Percentiles rank a stretch among this genome's conserved stretches.
Conservation (phyloP, 768 basidiomycete genomes). For the Tulasnella sp. region DNA sequence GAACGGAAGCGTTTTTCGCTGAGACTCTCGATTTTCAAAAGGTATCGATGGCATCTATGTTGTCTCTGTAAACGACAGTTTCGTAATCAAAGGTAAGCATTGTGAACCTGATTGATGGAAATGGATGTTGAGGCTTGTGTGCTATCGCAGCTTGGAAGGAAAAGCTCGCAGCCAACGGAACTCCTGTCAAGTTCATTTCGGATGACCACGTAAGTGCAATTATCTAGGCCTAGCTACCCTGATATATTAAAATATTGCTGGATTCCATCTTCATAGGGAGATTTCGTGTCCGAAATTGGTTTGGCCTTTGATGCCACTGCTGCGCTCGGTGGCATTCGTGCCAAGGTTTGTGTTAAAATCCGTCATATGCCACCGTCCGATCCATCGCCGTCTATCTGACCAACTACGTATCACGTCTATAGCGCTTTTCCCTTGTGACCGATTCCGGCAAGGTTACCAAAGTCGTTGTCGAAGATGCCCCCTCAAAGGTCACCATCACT, state of each 20-base stretch:
- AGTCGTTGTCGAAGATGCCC: constrained; percentile 46
- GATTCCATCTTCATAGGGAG: constrained; percentile 23
- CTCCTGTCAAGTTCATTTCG: constrained; percentile 53
- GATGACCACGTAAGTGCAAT: constrained; percentile 48
- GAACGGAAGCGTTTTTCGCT: background rate
- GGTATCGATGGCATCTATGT: constrained; percentile 42
- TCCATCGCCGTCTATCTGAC: constrained; percentile 28
- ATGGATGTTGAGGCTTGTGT: background rate
- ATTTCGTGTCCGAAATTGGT: constrained; percentile 47
- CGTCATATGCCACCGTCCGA: background rate
- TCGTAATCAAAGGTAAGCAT: constrained; percentile 49
- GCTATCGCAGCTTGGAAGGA: constrained; percentile 50
- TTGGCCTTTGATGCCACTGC: constrained; percentile 54
- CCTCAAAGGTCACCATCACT: constrained; percentile 45
- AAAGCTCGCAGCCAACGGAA: constrained; percentile 48
- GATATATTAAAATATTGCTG: background rate
- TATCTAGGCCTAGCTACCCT: no score
- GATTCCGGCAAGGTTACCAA: constrained; percentile 66
- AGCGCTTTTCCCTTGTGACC: constrained; percentile 58
- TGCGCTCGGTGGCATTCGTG: constrained; percentile 57
- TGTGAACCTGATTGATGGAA: constrained; percentile 18
- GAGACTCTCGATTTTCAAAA: background rate
- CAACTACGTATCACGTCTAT: constrained; percentile 7
- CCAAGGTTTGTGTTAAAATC: constrained; percentile 41
- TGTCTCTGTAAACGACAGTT: constrained; percentile 71